Evolutionary conservation across 176 grass and related monocot genomes (phyloP), one percentile per base, ranked within the genome.

Genomic region (Echinochloa phyllopogon): DNA sequence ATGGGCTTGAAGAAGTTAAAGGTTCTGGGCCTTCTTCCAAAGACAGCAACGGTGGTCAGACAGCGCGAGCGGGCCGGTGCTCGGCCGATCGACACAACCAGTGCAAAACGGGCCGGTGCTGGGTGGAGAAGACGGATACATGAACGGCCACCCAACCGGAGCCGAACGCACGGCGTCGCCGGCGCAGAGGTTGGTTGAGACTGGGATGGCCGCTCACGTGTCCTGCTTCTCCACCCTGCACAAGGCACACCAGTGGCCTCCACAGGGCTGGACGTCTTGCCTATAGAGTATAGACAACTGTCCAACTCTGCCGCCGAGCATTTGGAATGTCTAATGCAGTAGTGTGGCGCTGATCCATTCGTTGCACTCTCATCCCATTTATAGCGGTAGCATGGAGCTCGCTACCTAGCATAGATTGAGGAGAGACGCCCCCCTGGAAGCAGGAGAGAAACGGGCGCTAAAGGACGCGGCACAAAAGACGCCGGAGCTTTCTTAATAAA

Each of bases 141-240:
- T 89, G 87, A 84, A 60, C 50, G 52, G 7, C 61, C 29, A 69
- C 44, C 60, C 21, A 76, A 49, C 23, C 49, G 17, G 6, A 23
- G n/a, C 39, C 10, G 2, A 6, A 13, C 9, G 24, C 20, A 23
- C 55, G 17, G 52, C 52, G 8, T 12, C 8, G 10, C 10, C 33
- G 53, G 15, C 21, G 62, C 29, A 18, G 21, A 12, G 69, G 15
- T 15, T 8, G 51, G 15, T 15, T 8, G 51, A 4, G 4, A 42
- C 3, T 6, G 14, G 14, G 77, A 27, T 39, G 45, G 75, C 8
- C 62, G 37, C 51, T 84, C 88, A 90, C 83, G 83, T 77, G 83
- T 45, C 88, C 88, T 86, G 88, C 83, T 90, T 86, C 88, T 90
- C 88, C 88, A 90, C 78, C 83, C 21, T 64, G 88, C 83, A 82